Conservation (phyloP, 495 filamentous ascomycete species). For the Neurospora sp. region DNA sequence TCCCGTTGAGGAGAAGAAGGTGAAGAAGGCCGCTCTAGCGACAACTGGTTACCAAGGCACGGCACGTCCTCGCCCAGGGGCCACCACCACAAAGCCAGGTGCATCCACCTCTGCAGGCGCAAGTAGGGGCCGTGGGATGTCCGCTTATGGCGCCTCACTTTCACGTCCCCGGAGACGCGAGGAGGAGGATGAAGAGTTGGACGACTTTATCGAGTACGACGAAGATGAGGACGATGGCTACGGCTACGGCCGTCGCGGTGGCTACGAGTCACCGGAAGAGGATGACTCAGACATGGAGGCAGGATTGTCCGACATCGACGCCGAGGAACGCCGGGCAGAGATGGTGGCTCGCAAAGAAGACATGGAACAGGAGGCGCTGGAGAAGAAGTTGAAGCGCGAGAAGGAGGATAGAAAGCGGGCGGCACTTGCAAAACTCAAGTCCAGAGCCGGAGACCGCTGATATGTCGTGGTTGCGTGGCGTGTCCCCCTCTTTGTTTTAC, state of each 20-base stretch:
- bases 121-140: conserved; percentile 12
- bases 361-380: conserved; percentile 32
- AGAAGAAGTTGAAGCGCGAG: conserved; percentile 33
- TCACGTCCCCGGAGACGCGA: conserved; percentile 35
- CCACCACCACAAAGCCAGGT: conserved; percentile 18
- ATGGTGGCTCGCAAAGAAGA: conserved; percentile 43
- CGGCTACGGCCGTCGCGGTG: conserved; percentile 15
- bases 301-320: conserved; percentile 46
- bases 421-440: conserved; percentile 7
- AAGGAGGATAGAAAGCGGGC: conserved; percentile 35
- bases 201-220: conserved; percentile 45
- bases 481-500: neutral
- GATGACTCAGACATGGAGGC: conserved; percentile 54
- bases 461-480: neutral
- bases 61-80: conserved; percentile 35
- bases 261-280: conserved; percentile 22
- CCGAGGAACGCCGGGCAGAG: conserved; percentile 45
- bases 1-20: conserved; percentile 36
- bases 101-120: conserved; percentile 11
- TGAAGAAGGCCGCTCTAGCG: conserved; percentile 46
- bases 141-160: conserved; percentile 17
- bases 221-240: conserved; percentile 38
- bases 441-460: conserved; percentile 11
- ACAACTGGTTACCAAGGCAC: conserved; percentile 50
- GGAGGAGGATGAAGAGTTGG: conserved; percentile 44